Evolutionary conservation across 495 filamentous ascomycete genomes (phyloP).

Genomic region (Xylaria sp.): DNA sequence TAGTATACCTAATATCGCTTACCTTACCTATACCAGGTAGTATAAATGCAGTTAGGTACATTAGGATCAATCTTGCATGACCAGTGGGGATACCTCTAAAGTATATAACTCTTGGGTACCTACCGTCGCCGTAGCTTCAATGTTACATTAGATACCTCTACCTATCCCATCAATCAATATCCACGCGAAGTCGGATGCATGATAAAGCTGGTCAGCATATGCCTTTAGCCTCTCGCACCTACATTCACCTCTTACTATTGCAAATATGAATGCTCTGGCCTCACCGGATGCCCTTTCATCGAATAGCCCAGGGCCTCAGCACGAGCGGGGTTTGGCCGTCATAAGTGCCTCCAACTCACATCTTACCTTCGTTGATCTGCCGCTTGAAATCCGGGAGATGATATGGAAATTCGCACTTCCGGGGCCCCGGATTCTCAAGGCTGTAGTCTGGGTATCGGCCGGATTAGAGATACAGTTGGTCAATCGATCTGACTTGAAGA

Average conservation of each 20-base stretch:
- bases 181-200: neutral
- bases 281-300: neutral
- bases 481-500: conserved; percentile 28
- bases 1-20: too few relatives aligned
- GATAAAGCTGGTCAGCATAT: neutral
- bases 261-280: neutral
- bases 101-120: too few relatives aligned
- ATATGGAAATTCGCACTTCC: conserved; percentile 44
- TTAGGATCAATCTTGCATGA: too few relatives aligned
- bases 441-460: conserved; percentile 34
- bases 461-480: conserved; percentile 35
- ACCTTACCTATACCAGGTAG: too few relatives aligned
- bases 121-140: too few relatives aligned
- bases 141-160: too few relatives aligned
- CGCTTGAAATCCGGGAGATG: conserved; percentile 40
- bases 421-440: conserved; percentile 37
- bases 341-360: neutral
- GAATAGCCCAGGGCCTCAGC: neutral
- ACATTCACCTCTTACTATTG: neutral
- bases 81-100: too few relatives aligned
- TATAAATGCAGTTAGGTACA: neutral
- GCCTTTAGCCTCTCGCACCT: neutral
- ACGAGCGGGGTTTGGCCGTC: neutral
- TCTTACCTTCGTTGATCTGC: conserved; percentile 37
- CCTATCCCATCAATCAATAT: too few relatives aligned